Evolutionary conservation across 495 filamentous ascomycete species (phyloP).

Genomic region (Geoglossum glabrum): DNA sequence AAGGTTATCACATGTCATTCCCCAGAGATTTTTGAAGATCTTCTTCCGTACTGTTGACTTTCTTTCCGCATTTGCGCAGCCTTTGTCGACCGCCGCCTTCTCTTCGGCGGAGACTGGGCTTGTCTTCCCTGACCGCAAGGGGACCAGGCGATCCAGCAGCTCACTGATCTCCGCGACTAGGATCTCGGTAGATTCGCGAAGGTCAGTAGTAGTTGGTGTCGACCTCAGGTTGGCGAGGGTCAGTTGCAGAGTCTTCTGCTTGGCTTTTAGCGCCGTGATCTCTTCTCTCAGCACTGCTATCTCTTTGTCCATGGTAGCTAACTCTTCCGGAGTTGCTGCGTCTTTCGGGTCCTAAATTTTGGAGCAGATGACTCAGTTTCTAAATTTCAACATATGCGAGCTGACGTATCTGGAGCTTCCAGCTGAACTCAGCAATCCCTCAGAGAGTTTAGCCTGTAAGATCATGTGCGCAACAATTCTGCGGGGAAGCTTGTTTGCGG

Average conservation of each 20-base stretch:
- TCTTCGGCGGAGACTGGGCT: slow-evolving; percentile 28
- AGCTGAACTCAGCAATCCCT: neutral
- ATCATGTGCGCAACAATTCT: neutral
- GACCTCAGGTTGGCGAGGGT: slow-evolving; percentile 27
- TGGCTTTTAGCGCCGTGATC: slow-evolving; percentile 25
- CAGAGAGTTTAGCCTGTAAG: neutral
- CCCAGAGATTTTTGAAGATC: slow-evolving; percentile 29
- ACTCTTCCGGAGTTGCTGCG: slow-evolving; percentile 22
- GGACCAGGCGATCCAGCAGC: slow-evolving; percentile 21
- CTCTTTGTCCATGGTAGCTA: slow-evolving; percentile 27
- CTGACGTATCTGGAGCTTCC: neutral
- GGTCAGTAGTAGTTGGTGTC: slow-evolving; percentile 30
- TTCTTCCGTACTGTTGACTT: neutral
- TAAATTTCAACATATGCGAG: neutral
- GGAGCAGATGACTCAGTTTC: neutral
- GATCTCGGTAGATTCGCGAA: slow-evolving; percentile 23
- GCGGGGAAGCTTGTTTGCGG: neutral
- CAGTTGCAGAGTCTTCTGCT: slow-evolving; percentile 30
- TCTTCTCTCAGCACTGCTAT: slow-evolving; percentile 30
- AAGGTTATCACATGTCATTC: slow-evolving; percentile 25
- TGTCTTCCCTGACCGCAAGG: slow-evolving; percentile 19
- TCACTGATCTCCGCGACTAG: slow-evolving; percentile 27
- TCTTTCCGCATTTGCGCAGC: slow-evolving; percentile 19
- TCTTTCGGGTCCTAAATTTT: slow-evolving; percentile 21
- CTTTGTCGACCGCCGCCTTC: slow-evolving; percentile 24